phyloP scores from a whole-genome alignment of 768 basidiomycete genomes.

The Pisolithus orientalis region DNA sequence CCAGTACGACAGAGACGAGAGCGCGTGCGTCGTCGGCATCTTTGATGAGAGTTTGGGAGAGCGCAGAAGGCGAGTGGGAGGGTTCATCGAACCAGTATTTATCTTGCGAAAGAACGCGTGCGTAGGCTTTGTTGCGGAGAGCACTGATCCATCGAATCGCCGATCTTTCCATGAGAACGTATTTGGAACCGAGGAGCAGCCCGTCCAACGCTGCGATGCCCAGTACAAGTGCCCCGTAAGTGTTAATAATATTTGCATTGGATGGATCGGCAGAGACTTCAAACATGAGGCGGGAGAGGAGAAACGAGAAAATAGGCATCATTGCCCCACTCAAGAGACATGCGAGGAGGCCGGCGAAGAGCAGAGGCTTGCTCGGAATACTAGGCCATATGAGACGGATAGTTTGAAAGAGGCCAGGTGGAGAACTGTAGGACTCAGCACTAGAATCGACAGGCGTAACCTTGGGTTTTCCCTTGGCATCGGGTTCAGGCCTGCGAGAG shows the following conservation, averaged over 20 bases:
- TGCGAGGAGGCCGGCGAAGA: conserved; percentile 64
- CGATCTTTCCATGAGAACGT: conserved; percentile 70
- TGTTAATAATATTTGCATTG: conserved; percentile 54
- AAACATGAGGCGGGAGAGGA: conserved; percentile 76
- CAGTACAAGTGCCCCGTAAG: conserved; percentile 68
- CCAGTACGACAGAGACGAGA: conserved; percentile 66
- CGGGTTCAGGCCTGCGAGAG: background rate
- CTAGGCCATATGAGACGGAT: conserved; percentile 57
- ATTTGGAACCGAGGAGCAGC: conserved; percentile 66
- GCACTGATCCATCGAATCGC: conserved; percentile 70
- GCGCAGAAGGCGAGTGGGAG: conserved; percentile 47
- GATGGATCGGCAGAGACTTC: conserved; percentile 68
- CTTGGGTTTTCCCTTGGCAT: no score
- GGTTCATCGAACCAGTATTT: conserved; percentile 80
- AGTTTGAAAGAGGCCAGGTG: conserved; percentile 29
- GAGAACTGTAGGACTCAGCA: background rate
- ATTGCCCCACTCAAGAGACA: conserved; percentile 72
- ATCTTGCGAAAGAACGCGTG: conserved; percentile 67
- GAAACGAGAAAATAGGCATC: conserved; percentile 89
- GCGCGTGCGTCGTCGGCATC: conserved; percentile 85
- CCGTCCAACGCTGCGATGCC: conserved; percentile 74
- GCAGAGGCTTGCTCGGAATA: conserved; percentile 65
- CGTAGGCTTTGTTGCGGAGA: conserved; percentile 53
- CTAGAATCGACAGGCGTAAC: no score
- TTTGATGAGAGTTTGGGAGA: conserved; percentile 77